These are phyloP conservation scores for Hsuehochloa calcarea DNA, from an alignment of 176 grass and related monocot species.

Conservation along the genomic window DNA sequence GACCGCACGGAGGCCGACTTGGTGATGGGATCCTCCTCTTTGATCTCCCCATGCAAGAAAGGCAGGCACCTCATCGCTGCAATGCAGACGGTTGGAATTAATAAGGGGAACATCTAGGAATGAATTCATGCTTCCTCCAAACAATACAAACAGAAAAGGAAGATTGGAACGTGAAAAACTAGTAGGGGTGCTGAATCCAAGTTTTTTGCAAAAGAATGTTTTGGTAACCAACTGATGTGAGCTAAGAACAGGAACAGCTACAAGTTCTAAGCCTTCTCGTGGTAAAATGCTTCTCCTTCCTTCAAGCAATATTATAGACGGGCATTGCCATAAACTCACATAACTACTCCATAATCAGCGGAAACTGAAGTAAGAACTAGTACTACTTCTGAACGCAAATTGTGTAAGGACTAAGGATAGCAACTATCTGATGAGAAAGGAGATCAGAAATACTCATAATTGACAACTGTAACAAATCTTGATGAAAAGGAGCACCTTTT, in stretches of 20 bases:
- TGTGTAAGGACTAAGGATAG: too few species aligned
- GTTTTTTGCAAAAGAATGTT: background rate
- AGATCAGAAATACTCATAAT: background rate
- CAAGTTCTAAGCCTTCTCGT: background rate
- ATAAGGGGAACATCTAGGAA: background rate
- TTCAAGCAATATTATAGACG: background rate
- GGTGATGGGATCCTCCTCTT: constrained; percentile 12
- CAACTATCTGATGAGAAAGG: too few species aligned
- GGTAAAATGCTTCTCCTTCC: background rate
- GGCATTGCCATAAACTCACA: background rate
- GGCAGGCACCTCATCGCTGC: constrained; percentile 69
- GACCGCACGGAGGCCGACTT: constrained; percentile 63
- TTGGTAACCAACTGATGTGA: background rate
- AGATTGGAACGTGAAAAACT: background rate
- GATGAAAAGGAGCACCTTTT: background rate
- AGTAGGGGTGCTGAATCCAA: background rate
- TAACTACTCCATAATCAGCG: background rate
- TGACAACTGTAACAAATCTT: background rate
- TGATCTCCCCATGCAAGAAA: constrained; percentile 51
- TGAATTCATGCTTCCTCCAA: background rate
- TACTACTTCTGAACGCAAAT: background rate
- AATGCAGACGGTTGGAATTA: constrained; percentile 8
- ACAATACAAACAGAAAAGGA: background rate
- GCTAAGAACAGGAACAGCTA: background rate
- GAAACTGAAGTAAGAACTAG: background rate